Base-by-base conservation (phyloP, 768 basidiomycete genomes). In the Auricularia auricula-judae region DNA sequence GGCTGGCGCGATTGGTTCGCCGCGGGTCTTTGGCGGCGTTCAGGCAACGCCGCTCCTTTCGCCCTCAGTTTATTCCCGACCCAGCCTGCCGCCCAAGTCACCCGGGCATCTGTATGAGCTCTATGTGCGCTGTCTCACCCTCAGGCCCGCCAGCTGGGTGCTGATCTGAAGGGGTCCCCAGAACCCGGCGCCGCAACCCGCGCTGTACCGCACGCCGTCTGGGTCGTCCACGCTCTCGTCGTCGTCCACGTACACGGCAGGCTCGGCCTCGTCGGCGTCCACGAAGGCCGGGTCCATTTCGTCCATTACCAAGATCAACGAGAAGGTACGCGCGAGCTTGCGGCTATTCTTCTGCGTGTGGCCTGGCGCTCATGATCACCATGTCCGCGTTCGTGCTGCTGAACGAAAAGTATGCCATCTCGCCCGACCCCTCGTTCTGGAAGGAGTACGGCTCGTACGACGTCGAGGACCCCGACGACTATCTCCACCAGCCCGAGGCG, bases 401-500 rank as follows among this genome's bases (percentile, higher is more conserved):
- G 47, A 56, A 65, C 34, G 21, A 14, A 54, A 58, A 91, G 88
- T 90, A 83, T 70, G 88, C 87, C 16, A 81, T 90, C 23, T 84
- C 87, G 4, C 82, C 88, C 1, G 88, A 90, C 73, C 89, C 89
- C 3, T 75, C 80, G 14, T 82, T 79, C 0, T 91, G 89, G 89
- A 87, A 87, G 1, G 82, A 86, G 39, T 82, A 87, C 67, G 74
- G 88, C 65, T 84, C 83, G 5, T 80, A 80, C 44, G 79, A 79
- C 66, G 76, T 80, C 63, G 72, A 78, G 3, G 87, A 89, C 72
- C 76, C 82, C 16, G 87, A 89, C 66, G 87, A 89, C 72, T 80
- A 80, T 64, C 80, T 89, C n/a, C 87, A 89, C 71, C 86, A 87
- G 68, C 86, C 87, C 2, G 86, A 88, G 70, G 86, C 86, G 11